Evolutionary conservation across 495 filamentous ascomycete genomes (phyloP), one percentile per base, ranked within the genome.

Genomic region (Opeltia flavorubescens): DNA sequence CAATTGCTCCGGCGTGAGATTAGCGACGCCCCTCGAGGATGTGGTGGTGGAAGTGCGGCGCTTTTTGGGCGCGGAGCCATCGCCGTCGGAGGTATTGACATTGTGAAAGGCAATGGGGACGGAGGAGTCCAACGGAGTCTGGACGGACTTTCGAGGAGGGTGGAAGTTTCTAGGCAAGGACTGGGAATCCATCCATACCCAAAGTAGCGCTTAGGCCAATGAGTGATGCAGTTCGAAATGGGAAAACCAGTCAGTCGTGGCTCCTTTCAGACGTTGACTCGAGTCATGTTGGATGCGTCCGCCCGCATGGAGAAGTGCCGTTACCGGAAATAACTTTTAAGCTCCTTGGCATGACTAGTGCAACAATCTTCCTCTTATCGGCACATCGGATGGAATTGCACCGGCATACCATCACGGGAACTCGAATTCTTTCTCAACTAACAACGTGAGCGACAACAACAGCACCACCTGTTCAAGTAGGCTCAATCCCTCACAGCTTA

Each of bases 1-100:
- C 40, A 84, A 67, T 58, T 86, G 81, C 21, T 78, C 72, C n/a
- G 77, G 75, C 11, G 78, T 83, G 50, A 86, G 72, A 48, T 79
- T 84, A 44, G 80, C 77, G 17, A 87, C 81, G 31, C 80, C 80
- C 47, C 82, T 68, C 23, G 76, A 73, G n/a, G 74, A 78, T 7
- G 65, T 62, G 52, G 61, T 67, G 45, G 66, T 68, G 45, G 69
- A 53, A 47, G 71, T 71, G 55, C 71, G 68, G 50, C 70, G 72
- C 44, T 67, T 67, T 38, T 65, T 55, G 20, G 61, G 63, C n/a
- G n/a, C n/a, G 41, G 55, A 25, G 27, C 52, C 56, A 31, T 59
- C 54, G 36, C 42, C 25, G 30, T 35, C 49, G 23, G 49, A 9
- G 49, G 31, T 27, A 44, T 29, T 44, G 42, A 0, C 11, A 13